These are phyloP conservation scores for Alternaria sp. DNA, from an alignment of 2,329 filamentous ascomycete species.

Conservation along the genomic window DNA sequence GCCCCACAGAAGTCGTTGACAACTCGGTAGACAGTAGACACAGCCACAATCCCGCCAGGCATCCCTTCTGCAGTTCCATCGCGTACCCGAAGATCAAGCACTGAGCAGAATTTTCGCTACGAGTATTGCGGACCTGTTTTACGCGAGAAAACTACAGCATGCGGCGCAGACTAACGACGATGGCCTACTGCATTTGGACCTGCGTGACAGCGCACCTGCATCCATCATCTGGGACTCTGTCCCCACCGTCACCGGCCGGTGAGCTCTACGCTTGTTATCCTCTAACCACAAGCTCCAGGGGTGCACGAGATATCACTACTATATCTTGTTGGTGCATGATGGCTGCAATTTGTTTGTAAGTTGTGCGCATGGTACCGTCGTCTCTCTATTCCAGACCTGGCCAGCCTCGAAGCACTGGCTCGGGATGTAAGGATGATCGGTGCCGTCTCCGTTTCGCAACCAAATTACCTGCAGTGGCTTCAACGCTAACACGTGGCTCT, in stretches of 20 bases:
- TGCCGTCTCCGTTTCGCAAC: background rate
- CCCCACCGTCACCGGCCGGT: slow-evolving; percentile 6
- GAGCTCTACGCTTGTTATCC: background rate
- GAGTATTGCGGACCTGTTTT: background rate
- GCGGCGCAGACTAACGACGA: background rate
- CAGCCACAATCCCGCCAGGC: background rate
- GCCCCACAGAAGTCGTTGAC: background rate
- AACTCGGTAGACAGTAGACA: slow-evolving; percentile 1
- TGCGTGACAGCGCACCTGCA: slow-evolving; percentile 9
- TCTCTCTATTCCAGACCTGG: background rate
- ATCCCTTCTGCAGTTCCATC: background rate
- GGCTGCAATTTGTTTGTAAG: background rate
- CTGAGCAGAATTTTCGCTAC: background rate
- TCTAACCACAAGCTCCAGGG: background rate
- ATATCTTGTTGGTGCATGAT: background rate
- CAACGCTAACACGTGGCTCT: background rate
- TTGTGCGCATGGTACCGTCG: background rate
- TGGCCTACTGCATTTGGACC: background rate
- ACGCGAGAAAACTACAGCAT: background rate
- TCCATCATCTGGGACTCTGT: background rate
- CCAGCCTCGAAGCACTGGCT: background rate
- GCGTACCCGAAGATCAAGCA: background rate
- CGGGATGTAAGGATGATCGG: background rate
- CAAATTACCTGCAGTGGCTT: background rate
- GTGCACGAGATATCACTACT: background rate